phyloP scores from a whole-genome alignment of 164 flowering plant genomes.

The Paratinospora sagittata region DNA sequence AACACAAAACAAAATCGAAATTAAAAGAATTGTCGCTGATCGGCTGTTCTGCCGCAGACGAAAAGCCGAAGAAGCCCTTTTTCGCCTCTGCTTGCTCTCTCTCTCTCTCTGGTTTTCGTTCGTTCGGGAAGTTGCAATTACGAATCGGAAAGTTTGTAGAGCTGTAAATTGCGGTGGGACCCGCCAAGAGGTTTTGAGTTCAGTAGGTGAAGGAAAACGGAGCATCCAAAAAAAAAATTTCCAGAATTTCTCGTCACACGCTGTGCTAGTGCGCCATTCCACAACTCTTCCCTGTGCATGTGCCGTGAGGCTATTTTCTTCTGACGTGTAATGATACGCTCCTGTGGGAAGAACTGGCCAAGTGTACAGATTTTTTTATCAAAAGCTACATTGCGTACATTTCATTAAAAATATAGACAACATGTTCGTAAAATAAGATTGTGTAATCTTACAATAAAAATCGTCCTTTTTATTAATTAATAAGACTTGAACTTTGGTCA shows the following conservation, averaged over 20 bases:
- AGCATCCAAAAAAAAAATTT: neutral
- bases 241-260: neutral
- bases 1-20: too few relatives aligned
- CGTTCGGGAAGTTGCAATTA: too few relatives aligned
- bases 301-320: neutral
- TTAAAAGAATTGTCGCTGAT: neutral
- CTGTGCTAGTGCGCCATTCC: neutral
- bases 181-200: constrained; percentile 9
- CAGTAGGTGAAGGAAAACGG: constrained; percentile 3
- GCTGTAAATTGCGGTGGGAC: constrained; percentile 5
- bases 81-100: too few relatives aligned
- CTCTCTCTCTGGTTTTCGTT: neutral
- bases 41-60: neutral
- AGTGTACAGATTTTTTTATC: too few relatives aligned
- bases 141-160: constrained; percentile 6
- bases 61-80: constrained; percentile 6
- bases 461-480: too few relatives aligned
- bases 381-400: too few relatives aligned
- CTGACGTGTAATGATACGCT: neutral
- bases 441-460: too few relatives aligned
- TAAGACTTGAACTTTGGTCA: too few relatives aligned
- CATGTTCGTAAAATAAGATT: too few relatives aligned
- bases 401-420: too few relatives aligned
- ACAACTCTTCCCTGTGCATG: neutral
- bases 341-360: neutral